A percentile compares a stretch with the other conserved stretches of the same genome.
Evolutionary conservation across 331 rosid species (phyloP).

Genomic region (Rosa hybrid): DNA sequence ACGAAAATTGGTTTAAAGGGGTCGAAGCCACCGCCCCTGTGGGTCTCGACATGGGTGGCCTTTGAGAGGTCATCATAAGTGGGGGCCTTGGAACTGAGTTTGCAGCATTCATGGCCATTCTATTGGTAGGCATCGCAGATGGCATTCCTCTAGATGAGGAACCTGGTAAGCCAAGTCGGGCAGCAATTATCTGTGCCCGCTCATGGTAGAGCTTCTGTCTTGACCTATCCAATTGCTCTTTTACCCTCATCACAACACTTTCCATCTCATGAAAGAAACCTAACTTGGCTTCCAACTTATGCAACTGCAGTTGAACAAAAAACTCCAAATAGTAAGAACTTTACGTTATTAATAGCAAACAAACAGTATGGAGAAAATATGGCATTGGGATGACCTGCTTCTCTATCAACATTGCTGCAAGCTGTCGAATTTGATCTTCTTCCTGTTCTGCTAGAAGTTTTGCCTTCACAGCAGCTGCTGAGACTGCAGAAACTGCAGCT

Average conservation of each 20-base stretch:
- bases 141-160: constrained; percentile 68
- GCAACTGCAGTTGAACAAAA: constrained; percentile 61
- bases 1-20: constrained; percentile 48
- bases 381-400: constrained; percentile 61
- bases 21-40: constrained; percentile 44
- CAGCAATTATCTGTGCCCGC: constrained; percentile 86
- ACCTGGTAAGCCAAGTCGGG: constrained; percentile 76
- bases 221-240: constrained; percentile 86
- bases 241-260: constrained; percentile 67
- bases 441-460: constrained; percentile 79
- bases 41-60: constrained; percentile 66
- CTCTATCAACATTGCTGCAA: constrained; percentile 67
- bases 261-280: constrained; percentile 81
- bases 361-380: background rate
- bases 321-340: constrained; percentile 17
- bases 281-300: constrained; percentile 83
- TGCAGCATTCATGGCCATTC: constrained; percentile 54
- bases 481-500: constrained; percentile 75
- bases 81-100: constrained; percentile 74
- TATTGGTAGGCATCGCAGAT: constrained; percentile 54
- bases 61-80: constrained; percentile 52
- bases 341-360: background rate
- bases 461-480: constrained; percentile 94
- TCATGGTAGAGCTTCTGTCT: constrained; percentile 95
- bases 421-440: constrained; percentile 80